Base-by-base conservation (phyloP, 2,329 filamentous ascomycete species). In the Fusarium coicis region DNA sequence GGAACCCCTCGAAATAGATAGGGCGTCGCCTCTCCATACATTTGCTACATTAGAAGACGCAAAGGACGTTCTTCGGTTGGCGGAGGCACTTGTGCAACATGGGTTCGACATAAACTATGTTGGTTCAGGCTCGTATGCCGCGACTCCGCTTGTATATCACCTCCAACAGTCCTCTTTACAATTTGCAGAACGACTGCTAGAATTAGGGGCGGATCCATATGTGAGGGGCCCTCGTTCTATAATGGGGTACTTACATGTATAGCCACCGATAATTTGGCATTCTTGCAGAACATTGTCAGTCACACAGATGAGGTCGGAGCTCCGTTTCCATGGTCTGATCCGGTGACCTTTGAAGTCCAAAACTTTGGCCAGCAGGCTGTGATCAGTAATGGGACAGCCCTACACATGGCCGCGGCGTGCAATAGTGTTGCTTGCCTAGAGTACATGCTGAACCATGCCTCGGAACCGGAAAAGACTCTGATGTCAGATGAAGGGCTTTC, bases 1-100 rank as follows among this genome's bases (percentile, higher is more conserved):
- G 18, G 36, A 19, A 0, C 3, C 1, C 2, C 19, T 43, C 0
- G 37, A 19, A n/a, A 32, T 14, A 32, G 30, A 32, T 11, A 32
- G 10, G 4, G 30, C 10, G 10, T 32, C 30, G 9, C 59, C 63
- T 4, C 30, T 68, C 1, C 64, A 70, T 34, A 46, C 47, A 0
- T 21, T 55, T 21, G 59, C 64, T 1, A 57, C 54, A 5, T 9
- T 10, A 2, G 32, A 36, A 12, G 26, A 46, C 16, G 32, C 30
- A 4, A 18, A 2, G 0, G 5, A 36, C 1, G 37, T 56, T 1
- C 2, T 44, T 5, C 68, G 64, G 68, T 18, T 68, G 15, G 16
- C 21, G 11, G 32, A 32, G 4, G 30, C 30, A 32, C 30, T 32
- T 32, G 30, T 32, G 30, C 30, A 32, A 32, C 10, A 4, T 32